Base-by-base conservation (phyloP, 2,329 filamentous ascomycete genomes). In the Phaeosphaeria sp. region DNA sequence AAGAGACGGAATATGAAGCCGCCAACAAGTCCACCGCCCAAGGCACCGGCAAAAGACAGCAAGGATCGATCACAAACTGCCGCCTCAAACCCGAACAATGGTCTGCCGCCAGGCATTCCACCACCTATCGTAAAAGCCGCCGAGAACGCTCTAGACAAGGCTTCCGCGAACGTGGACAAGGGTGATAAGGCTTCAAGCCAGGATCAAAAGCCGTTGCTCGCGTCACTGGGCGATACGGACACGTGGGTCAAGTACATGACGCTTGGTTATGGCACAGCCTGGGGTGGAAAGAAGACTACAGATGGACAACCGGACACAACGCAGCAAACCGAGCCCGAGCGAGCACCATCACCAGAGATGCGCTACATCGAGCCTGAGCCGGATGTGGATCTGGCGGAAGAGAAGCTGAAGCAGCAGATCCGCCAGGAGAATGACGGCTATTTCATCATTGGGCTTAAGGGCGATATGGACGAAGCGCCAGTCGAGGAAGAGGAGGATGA, bases 371-470 rank as follows among this genome's bases (percentile, higher is more conserved):
- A 77, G 11, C 77, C 77, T 1, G 60, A 68, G 3, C 76, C 76
- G 2, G 79, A 82, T 44, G 73, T 80, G 9, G 77, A 80, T 49
- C 59, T 68, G 21, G 81, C 89, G 66, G 83, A 89, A 69, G 85
- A 83, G 62, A 90, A 87, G 67, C 80, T 91, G 51, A 91, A 88
- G 67, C 61, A 61, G 1, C 80, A 82, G 52, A 77, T 79, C 27
- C 71, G 59, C 13, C 71, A 68, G 17, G 81, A 83, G 59, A 80
- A 80, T 55, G 65, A 72, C n/a, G 84, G 83, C 0, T 82, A 84
- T 62, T 93, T 87, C 67, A 78, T 93, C 21, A 85, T 93, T 55
- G 90, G 90, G 0, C 81, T 92, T 6, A 83, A 85, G 62, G 89
- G 89, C 6, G 83, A 89, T 36, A 82, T 91, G 30, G 84, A 87